Base-by-base conservation (phyloP, 2,329 filamentous ascomycete species). In the Alternaria burnsii region DNA sequence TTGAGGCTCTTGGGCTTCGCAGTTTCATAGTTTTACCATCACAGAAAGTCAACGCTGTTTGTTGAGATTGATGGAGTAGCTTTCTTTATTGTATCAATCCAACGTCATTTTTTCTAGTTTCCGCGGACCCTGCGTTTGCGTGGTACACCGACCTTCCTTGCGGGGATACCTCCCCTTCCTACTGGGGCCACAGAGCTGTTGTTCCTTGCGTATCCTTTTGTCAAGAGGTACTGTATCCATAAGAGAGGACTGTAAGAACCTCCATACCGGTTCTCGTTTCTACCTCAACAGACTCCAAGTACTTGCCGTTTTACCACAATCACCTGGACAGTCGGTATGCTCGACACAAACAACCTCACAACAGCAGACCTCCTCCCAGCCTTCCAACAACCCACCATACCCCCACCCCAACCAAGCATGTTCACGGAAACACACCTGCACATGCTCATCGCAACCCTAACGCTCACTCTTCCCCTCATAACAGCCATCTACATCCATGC, bases 401-500 rank as follows among this genome's bases (percentile, higher is more conserved):
- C 18, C 50, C 10, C 38, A 34, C 32, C 32, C 2, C 51, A 54
- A 3, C 28, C 46, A 50, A 50, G 20, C 38, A 50, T 55, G 43
- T 30, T 59, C 38, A 44, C 51, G 14, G 51, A 59, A 55, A 52
- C 58, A 0, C 30, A 48, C 18, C 11, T 50, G 16, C 32, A 55
- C 47, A 40, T 56, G 18, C 53, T 57, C 24, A 60, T n/a, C 24
- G 58, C 48, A 18, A 50, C 53, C 22, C 24, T 58, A 18, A 51
- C 62, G 4, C 48, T 76, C 41, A 62, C 66, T 22, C 61, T 78
- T 26, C 70, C 73, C n/a, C 11, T 75, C 53, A 38, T 73, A 22
- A 62, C 70, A 5, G 63, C 74, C 58, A 60, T 74, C 67, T 71
- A 81, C 60, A 78, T 91, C 69, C 87, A 88, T 72, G 87, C 88